Conservation (phyloP, 1,284 basidiomycete genomes). For the Golubevia pallescens region DNA sequence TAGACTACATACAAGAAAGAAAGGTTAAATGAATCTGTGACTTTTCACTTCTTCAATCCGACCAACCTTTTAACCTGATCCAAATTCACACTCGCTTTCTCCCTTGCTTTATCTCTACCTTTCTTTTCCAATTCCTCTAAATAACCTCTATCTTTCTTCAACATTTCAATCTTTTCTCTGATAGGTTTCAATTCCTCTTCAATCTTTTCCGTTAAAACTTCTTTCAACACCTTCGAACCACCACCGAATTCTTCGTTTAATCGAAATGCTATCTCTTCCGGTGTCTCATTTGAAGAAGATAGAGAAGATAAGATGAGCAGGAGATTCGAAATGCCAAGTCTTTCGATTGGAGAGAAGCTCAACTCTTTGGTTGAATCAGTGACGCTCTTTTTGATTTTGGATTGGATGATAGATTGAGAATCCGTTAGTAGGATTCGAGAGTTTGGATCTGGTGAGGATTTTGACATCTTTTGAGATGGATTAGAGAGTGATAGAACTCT, state of each 20-base stretch:
- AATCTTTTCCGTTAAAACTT: conserved; percentile 30
- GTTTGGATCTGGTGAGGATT: conserved; percentile 52
- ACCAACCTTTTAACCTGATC: conserved; percentile 29
- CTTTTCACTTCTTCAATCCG: conserved; percentile 28
- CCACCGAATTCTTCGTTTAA: conserved; percentile 7
- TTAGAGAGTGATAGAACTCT: conserved; percentile 53
- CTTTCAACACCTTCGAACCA: conserved; percentile 36
- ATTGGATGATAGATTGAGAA: conserved; percentile 24
- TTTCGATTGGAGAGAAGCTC: conserved; percentile 25
- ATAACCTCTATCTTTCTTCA: conserved; percentile 33
- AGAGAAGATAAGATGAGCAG: conserved; percentile 39
- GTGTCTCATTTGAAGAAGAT: background rate
- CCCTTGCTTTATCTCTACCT: conserved; percentile 38
- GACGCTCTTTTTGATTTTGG: conserved; percentile 52
- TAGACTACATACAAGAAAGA: no score
- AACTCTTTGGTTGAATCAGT: conserved; percentile 40
- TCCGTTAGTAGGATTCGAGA: conserved; percentile 58
- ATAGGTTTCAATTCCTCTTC: conserved; percentile 52
- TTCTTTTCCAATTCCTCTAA: conserved; percentile 31
- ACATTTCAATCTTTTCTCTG: conserved; percentile 23
- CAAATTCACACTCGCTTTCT: conserved; percentile 35
- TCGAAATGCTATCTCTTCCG: conserved; percentile 16
- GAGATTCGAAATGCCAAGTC: conserved; percentile 55
- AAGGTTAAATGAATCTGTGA: no score
- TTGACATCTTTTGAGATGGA: conserved; percentile 58